phyloP scores from a whole-genome alignment of 2,329 filamentous ascomycete genomes.

The Tricladium varicosporioides region DNA sequence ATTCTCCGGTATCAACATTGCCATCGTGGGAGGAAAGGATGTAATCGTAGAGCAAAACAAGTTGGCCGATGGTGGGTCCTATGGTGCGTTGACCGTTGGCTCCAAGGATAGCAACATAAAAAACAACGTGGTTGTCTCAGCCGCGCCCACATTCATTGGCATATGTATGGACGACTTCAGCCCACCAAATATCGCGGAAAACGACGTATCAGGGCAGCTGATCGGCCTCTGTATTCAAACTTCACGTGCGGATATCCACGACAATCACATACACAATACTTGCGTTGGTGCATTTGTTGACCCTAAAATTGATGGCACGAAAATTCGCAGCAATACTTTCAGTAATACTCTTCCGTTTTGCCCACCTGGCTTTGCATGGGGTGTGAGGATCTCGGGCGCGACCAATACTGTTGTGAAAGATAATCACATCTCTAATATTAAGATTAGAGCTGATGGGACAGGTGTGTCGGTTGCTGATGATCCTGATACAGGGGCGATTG shows the following conservation, averaged over 20 bases:
- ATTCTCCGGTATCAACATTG: constrained; percentile 38
- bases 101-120: constrained; percentile 32
- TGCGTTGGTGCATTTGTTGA: constrained; percentile 38
- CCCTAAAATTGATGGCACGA: constrained; percentile 32
- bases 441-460: constrained; percentile 9
- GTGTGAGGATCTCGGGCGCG: constrained; percentile 33
- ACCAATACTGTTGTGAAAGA: constrained; percentile 29
- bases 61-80: constrained; percentile 30
- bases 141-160: constrained; percentile 26
- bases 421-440: constrained; percentile 32
- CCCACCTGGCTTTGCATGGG: constrained; percentile 19
- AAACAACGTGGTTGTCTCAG: constrained; percentile 31
- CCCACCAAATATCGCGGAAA: constrained; percentile 29
- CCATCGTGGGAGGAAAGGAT: constrained; percentile 35
- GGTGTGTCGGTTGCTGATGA: neutral
- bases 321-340: constrained; percentile 34
- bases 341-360: constrained; percentile 13
- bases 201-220: constrained; percentile 32
- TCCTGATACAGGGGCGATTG: constrained; percentile 13
- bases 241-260: constrained; percentile 30
- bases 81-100: constrained; percentile 39
- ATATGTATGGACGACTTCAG: constrained; percentile 39
- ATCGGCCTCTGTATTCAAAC: constrained; percentile 39
- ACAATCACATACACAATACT: constrained; percentile 34
- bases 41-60: constrained; percentile 30